Evolutionary conservation across 1,284 basidiomycete species (phyloP), one percentile per base, ranked within the genome.

Genomic region (Amylostereum areolatum): DNA sequence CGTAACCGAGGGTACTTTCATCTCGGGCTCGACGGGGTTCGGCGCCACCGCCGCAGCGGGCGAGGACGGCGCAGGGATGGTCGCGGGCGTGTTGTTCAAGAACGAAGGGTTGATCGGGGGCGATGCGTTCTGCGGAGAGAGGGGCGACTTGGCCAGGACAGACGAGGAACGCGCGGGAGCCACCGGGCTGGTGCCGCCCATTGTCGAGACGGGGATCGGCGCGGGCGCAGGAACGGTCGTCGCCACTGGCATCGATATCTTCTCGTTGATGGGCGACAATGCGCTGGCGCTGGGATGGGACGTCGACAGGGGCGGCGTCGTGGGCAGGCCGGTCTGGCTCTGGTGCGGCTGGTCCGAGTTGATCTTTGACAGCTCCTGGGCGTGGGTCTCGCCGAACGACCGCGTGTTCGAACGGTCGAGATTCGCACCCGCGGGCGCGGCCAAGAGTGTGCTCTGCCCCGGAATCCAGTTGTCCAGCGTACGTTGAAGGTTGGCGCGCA

Each of bases 361-460:
- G 50, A 88, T 81, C 55, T 69, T 73, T 11, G 73, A 75, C 25
- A 91, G 71, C 65, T 91, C 89, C 39, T 69, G 73, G 2, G 84
- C 85, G 59, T 91, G 88, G 37, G 81, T 89, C 64, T 84, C 84
- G 7, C 88, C 88, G 59, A 91, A 91, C 63, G 83, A 87, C 48
- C 77, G 78, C 0, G 85, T 87, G 58, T 91, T 83, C 3, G 81
- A 85, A 53, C 82, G 72, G 47, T 73, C 72, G 35, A 88, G 70
- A 58, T 84, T 81, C n/a, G 71, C 66, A 5, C 70, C 70, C 28
- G 67, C 58, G 18, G 67, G 55, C 10, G 57, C 54, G 6, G 72
- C 74, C 18, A 18, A 18, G 12, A 88, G 71, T 29, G 72, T 73
- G 55, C 78, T 74, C 50, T 78, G 73, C 0, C 87, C 87, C 3